These are phyloP conservation scores for Colletotrichum shisoi DNA, from an alignment of 2,329 filamentous ascomycete species.

Conservation along the genomic window DNA sequence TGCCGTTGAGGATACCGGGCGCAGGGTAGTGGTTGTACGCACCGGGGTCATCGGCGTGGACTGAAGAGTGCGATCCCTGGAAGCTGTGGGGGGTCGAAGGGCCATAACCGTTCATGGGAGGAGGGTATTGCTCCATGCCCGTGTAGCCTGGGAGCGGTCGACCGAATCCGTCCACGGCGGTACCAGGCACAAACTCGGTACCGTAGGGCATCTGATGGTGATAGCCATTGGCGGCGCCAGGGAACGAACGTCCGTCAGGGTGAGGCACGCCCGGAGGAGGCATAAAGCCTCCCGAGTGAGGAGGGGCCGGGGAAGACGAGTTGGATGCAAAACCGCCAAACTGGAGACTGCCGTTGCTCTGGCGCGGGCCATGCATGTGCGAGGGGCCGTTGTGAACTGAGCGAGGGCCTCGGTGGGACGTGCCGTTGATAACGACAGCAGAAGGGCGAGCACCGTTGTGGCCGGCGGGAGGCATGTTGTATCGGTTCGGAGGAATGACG, in stretches of 20 bases:
- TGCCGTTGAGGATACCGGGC: constrained; percentile 52
- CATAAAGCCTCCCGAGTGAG: constrained; percentile 57
- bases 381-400: constrained; percentile 49
- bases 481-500: constrained; percentile 48
- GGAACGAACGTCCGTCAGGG: constrained; percentile 48
- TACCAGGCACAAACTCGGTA: constrained; percentile 48
- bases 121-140: constrained; percentile 48
- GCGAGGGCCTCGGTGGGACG: constrained; percentile 47
- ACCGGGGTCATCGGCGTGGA: constrained; percentile 56
- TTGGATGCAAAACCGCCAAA: constrained; percentile 66
- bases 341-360: constrained; percentile 64
- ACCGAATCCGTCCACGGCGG: constrained; percentile 51
- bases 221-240: constrained; percentile 48
- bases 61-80: constrained; percentile 67
- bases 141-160: constrained; percentile 48
- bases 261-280: constrained; percentile 57
- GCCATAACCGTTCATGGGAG: constrained; percentile 54
- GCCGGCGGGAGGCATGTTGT: constrained; percentile 50
- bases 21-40: constrained; percentile 53
- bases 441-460: constrained; percentile 44
- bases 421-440: constrained; percentile 47
- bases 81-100: constrained; percentile 68
- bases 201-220: constrained; percentile 51
- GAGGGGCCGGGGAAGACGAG: constrained; percentile 65
- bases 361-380: constrained; percentile 60